phyloP scores from a whole-genome alignment of 371 early-diverging fungal genomes.

The Phascolomyces articulosus region DNA sequence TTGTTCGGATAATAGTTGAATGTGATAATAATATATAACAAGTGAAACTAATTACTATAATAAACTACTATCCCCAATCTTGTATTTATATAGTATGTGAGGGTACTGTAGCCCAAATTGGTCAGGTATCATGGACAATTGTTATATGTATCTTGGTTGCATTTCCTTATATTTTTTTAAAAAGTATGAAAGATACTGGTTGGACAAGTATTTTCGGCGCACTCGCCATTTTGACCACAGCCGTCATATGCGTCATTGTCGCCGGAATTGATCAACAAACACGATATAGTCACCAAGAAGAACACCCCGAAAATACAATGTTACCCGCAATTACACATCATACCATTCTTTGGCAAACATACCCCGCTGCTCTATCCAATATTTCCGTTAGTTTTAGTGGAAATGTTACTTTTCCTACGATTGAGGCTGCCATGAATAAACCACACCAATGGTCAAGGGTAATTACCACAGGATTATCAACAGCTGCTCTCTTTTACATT shows the following conservation, averaged over 20 bases:
- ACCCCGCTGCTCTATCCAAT: constrained; percentile 60
- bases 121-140: constrained; percentile 60
- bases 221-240: constrained; percentile 38
- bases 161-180: constrained; percentile 59
- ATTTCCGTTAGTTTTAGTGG: constrained; percentile 83
- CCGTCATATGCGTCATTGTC: too few relatives aligned
- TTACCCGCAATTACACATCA: too few relatives aligned
- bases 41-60: too few relatives aligned
- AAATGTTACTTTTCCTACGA: constrained; percentile 80
- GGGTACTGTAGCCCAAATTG: constrained; percentile 39
- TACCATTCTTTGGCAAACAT: constrained; percentile 47
- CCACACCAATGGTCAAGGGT: constrained; percentile 77
- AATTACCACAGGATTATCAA: constrained; percentile 39
- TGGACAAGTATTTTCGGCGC: constrained; percentile 65
- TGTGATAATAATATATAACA: too few relatives aligned
- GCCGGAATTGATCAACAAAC: too few relatives aligned
- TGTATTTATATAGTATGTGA: constrained; percentile 31
- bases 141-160: constrained; percentile 58
- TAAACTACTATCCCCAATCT: too few relatives aligned
- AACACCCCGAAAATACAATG: background rate
- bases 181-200: constrained; percentile 65
- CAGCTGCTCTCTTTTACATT: too few relatives aligned
- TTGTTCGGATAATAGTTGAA: too few relatives aligned
- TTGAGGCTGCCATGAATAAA: constrained; percentile 80
- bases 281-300: too few relatives aligned